Percentiles rank a stretch among this genome's conserved stretches.
phyloP scores from a whole-genome alignment of 2,329 filamentous ascomycete species.

The Trichophyton benhamiae region DNA sequence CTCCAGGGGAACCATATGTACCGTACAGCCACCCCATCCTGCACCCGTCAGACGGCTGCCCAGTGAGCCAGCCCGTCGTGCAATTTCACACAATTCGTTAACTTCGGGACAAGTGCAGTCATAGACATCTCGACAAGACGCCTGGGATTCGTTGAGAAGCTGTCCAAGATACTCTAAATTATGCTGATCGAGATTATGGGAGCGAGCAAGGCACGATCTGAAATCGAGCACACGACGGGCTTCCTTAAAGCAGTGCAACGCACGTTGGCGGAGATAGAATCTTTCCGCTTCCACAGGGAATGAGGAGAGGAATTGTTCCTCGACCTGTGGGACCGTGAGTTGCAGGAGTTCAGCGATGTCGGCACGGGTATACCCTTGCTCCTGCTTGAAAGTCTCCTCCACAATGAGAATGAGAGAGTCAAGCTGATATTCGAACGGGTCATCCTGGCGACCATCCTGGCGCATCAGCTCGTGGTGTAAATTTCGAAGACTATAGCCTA shows the following conservation, averaged over 20 bases:
- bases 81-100: constrained; percentile 76
- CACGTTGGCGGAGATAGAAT: constrained; percentile 79
- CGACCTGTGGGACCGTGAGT: constrained; percentile 57
- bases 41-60: constrained; percentile 82
- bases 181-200: constrained; percentile 47
- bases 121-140: constrained; percentile 73
- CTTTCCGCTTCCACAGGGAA: constrained; percentile 79
- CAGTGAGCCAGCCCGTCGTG: constrained; percentile 63
- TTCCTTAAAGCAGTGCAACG: constrained; percentile 82
- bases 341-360: constrained; percentile 65
- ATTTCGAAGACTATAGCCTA: constrained; percentile 70
- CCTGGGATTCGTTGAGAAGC: constrained; percentile 80
- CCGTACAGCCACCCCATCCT: constrained; percentile 92
- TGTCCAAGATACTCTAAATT: constrained; percentile 62
- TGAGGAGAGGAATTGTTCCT: constrained; percentile 67
- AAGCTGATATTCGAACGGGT: constrained; percentile 54
- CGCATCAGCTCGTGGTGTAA: constrained; percentile 75
- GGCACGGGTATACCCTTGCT: constrained; percentile 76
- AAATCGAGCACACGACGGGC: constrained; percentile 77
- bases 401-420: constrained; percentile 58
- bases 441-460: constrained; percentile 35
- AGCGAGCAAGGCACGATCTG: constrained; percentile 54
- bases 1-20: constrained; percentile 77
- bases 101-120: constrained; percentile 88
- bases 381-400: constrained; percentile 57